These are phyloP conservation scores for Agrocybe pediades DNA, from an alignment of 768 basidiomycete species.

Conservation along the genomic window DNA sequence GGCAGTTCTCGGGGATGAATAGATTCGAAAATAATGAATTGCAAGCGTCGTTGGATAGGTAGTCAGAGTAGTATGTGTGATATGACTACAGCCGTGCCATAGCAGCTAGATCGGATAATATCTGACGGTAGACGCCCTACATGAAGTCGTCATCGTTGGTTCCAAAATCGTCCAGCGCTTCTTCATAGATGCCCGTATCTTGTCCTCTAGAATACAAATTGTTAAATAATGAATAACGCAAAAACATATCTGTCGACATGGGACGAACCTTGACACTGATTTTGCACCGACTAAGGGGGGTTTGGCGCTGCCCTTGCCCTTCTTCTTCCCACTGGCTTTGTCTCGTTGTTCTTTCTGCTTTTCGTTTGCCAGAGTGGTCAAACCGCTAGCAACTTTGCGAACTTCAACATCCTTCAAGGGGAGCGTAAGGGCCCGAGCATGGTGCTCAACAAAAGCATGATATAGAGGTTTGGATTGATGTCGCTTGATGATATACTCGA, in stretches of 20 bases:
- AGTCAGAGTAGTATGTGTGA: not conserved
- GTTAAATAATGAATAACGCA: slow-evolving; percentile 12
- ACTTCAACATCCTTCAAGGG: slow-evolving; percentile 90
- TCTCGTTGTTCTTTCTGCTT: slow-evolving; percentile 92
- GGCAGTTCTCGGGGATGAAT: not conserved
- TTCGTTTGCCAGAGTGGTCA: slow-evolving; percentile 91
- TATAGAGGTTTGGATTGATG: slow-evolving; percentile 87
- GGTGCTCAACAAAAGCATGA: slow-evolving; percentile 79
- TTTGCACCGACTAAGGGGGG: slow-evolving; percentile 79
- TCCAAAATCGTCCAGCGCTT: slow-evolving; percentile 88
- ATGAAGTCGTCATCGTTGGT: slow-evolving; percentile 83
- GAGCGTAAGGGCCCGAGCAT: slow-evolving; percentile 71
- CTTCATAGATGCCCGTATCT: slow-evolving; percentile 83
- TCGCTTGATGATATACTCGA: slow-evolving; percentile 73
- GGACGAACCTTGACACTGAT: slow-evolving; percentile 56
- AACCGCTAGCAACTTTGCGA: slow-evolving; percentile 80
- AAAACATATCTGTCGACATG: not conserved
- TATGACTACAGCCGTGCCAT: not conserved
- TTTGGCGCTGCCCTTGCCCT: slow-evolving; percentile 68
- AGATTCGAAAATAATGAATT: not conserved
- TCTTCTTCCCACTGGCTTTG: slow-evolving; percentile 89
- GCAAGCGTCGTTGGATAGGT: not conserved
- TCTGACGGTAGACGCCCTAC: slow-evolving; percentile 44
- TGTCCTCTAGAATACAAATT: slow-evolving; percentile 43
- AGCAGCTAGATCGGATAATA: not conserved